phyloP scores from a whole-genome alignment of 352 stramenopile species.

The Pythium sukuiense region DNA sequence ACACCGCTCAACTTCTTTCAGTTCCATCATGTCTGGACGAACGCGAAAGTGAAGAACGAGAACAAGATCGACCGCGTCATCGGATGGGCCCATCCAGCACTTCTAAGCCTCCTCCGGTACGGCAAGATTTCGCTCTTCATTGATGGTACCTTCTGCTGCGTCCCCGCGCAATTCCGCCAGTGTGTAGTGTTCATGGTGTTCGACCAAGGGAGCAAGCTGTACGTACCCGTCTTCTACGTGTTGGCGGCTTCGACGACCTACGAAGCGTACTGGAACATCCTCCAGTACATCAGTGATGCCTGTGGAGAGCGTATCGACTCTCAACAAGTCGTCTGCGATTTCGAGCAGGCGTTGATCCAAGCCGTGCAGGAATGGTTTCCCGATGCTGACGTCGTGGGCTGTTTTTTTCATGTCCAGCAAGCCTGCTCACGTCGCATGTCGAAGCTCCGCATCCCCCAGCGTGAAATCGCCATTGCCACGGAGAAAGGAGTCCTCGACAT shows the following conservation, averaged over 20 bases:
- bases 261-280: constrained; percentile 28
- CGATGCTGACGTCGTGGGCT: constrained; percentile 7
- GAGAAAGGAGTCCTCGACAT: constrained; percentile 16
- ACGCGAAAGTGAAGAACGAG: constrained; percentile 3
- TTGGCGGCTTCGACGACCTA: constrained; percentile 18
- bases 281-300: constrained; percentile 11
- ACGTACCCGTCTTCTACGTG: constrained; percentile 28
- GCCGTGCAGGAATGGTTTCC: constrained; percentile 17
- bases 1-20: neutral
- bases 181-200: too few relatives aligned
- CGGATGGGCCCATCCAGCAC: constrained; percentile 22
- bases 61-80: constrained; percentile 18
- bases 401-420: constrained; percentile 31
- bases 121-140: constrained; percentile 22
- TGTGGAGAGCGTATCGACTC: constrained; percentile 8
- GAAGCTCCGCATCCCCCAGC: constrained; percentile 10
- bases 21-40: too few relatives aligned
- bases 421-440: constrained; percentile 11
- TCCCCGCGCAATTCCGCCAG: too few relatives aligned
- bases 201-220: constrained; percentile 8
- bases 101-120: constrained; percentile 20
- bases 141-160: constrained; percentile 28
- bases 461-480: constrained; percentile 14
- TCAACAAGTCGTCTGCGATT: constrained; percentile 20
- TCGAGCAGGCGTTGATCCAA: constrained; percentile 17